Percentiles rank a stretch among this genome's conserved stretches.
Conservation (phyloP, 495 filamentous ascomycete species). For the Lophiostoma macrostomum region DNA sequence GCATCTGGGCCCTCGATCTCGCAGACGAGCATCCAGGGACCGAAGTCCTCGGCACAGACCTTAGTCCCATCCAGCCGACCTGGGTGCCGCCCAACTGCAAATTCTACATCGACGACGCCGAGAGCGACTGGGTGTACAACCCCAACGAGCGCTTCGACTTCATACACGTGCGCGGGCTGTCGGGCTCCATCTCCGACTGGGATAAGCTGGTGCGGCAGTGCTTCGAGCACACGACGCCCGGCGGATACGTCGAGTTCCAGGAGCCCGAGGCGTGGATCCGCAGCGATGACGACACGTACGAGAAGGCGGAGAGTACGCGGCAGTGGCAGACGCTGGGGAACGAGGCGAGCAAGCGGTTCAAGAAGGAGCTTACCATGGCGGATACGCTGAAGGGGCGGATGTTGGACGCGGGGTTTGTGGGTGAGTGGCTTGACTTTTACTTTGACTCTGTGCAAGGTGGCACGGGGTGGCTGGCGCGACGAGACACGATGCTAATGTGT, state of each 20-base stretch:
- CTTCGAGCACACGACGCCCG: slow-evolving; percentile 25
- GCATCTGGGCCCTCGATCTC: slow-evolving; percentile 28
- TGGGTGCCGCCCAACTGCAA: slow-evolving; percentile 36
- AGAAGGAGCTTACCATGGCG: slow-evolving; percentile 17
- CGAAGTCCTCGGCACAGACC: slow-evolving; percentile 35
- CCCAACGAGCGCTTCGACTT: slow-evolving; percentile 34
- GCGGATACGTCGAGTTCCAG: slow-evolving; percentile 38
- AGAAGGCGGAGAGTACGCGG: slow-evolving; percentile 1
- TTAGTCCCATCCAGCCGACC: slow-evolving; percentile 37
- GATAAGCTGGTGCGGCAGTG: slow-evolving; percentile 24
- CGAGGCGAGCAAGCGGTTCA: slow-evolving; percentile 17
- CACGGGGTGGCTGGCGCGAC: too few species aligned
- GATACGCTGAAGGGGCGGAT: slow-evolving; percentile 22
- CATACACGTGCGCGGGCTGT: slow-evolving; percentile 32
- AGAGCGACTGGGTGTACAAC: slow-evolving; percentile 33
- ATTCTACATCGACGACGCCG: slow-evolving; percentile 39
- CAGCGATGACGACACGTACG: slow-evolving; percentile 32
- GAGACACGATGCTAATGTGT: too few species aligned
- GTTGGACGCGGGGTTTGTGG: slow-evolving; percentile 31
- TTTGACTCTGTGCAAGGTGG: too few species aligned
- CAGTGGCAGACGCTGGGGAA: slow-evolving; percentile 16
- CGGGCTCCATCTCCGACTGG: slow-evolving; percentile 32
- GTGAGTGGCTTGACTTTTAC: too few species aligned
- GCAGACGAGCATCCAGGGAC: slow-evolving; percentile 22
- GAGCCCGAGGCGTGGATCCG: slow-evolving; percentile 24